Evolutionary conservation across 1,284 basidiomycete genomes (phyloP).

Genomic region (Pyrrhoderma lamaoense): DNA sequence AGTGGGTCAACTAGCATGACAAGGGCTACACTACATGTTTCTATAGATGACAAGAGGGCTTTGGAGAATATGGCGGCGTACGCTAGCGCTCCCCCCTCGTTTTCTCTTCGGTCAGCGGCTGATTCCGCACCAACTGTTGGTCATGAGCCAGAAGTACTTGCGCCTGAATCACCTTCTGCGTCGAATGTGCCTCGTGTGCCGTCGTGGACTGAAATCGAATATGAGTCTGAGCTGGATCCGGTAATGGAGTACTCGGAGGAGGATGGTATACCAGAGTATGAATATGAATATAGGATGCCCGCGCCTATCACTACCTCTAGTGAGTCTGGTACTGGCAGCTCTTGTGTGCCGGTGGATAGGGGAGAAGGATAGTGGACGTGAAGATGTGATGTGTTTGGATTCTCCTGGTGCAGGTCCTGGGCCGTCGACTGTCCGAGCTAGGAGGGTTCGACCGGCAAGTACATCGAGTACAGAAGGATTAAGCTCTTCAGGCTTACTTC

Average conservation of each 20-base stretch:
- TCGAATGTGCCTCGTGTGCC: constrained; percentile 4
- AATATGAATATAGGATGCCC: too few species aligned
- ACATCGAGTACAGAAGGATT: background rate
- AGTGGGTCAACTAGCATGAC: background rate
- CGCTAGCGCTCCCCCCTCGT: constrained; percentile 46
- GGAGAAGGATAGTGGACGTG: background rate
- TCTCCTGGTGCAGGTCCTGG: constrained; percentile 16
- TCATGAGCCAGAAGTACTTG: background rate
- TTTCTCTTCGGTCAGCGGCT: constrained; percentile 3
- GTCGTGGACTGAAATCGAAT: constrained; percentile 1
- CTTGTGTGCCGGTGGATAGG: too few species aligned
- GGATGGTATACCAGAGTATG: background rate
- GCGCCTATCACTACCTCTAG: too few species aligned
- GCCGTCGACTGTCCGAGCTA: constrained; percentile 5
- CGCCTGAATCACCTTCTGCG: background rate
- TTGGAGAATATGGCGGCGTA: constrained; percentile 49
- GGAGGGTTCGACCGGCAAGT: background rate
- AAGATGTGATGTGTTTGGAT: background rate
- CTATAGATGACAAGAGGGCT: constrained; percentile 64
- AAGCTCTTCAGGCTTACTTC: background rate
- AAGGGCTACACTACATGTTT: constrained; percentile 48
- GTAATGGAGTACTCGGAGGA: background rate
- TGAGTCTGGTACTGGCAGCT: too few species aligned
- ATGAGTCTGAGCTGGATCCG: background rate
- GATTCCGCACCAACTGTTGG: background rate